A percentile compares a stretch with the other conserved stretches of the same genome.
These are phyloP conservation scores for Phaffomyces opuntiae DNA, from an alignment of 805 yeast species.

Conservation along the genomic window DNA sequence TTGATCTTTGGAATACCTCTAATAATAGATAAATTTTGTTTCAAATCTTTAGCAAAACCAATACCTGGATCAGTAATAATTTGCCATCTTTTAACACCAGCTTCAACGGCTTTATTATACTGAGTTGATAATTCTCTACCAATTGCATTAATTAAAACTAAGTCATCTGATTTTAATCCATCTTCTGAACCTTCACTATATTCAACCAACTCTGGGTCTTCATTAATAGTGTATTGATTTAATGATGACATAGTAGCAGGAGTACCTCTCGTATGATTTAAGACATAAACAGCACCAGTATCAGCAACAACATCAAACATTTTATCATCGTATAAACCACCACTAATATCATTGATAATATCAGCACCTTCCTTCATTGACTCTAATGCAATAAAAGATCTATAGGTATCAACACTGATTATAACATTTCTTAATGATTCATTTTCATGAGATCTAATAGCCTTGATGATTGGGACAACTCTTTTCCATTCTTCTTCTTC, in stretches of 20 bases:
- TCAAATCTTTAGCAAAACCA: slow-evolving; percentile 85
- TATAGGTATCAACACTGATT: slow-evolving; percentile 84
- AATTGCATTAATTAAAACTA: slow-evolving; percentile 44
- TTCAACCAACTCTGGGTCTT: slow-evolving; percentile 32
- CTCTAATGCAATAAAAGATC: slow-evolving; percentile 64
- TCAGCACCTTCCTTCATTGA: slow-evolving; percentile 77
- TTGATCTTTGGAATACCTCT: slow-evolving; percentile 42
- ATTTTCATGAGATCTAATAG: slow-evolving; percentile 41
- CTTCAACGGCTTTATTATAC: slow-evolving; percentile 45
- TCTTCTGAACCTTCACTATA: slow-evolving; percentile 23
- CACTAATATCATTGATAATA: slow-evolving; percentile 85
- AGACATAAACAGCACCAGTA: slow-evolving; percentile 65
- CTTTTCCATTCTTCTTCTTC: slow-evolving; percentile 63
- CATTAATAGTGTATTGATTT: slow-evolving; percentile 43
- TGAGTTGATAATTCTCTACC: slow-evolving; percentile 57
- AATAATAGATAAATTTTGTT: slow-evolving; percentile 63
- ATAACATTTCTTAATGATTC: slow-evolving; percentile 35
- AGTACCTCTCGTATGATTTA: slow-evolving; percentile 82
- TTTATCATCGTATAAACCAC: slow-evolving; percentile 60
- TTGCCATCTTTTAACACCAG: slow-evolving; percentile 85
- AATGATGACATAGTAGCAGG: slow-evolving; percentile 63
- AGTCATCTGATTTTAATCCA: slow-evolving; percentile 12
- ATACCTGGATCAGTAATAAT: slow-evolving; percentile 89
- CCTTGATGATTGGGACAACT: slow-evolving; percentile 61
- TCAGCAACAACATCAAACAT: slow-evolving; percentile 68